Conservation (phyloP, 2,329 filamentous ascomycete genomes). For the Chaetomiaceae sp. region DNA sequence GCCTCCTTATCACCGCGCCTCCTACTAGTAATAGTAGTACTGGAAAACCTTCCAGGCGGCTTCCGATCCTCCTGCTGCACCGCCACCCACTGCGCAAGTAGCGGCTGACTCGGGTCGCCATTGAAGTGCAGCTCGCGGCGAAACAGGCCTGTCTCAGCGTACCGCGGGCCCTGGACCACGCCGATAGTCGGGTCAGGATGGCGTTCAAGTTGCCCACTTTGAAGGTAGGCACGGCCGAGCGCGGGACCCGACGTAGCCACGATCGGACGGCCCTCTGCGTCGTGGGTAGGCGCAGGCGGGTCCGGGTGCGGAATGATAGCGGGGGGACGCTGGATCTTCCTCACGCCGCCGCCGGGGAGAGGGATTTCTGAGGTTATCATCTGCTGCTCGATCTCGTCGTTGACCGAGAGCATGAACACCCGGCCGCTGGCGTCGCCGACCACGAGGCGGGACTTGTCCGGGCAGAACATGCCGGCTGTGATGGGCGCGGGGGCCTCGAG, state of each 20-base stretch:
- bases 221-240: constrained; percentile 34
- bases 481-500: constrained; percentile 54
- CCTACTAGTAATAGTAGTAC: too few species aligned
- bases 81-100: constrained; percentile 42
- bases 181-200: constrained; percentile 47
- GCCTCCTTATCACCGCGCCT: neutral
- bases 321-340: constrained; percentile 41
- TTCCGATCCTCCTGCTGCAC: constrained; percentile 41
- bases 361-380: constrained; percentile 31
- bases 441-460: constrained; percentile 50
- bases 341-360: constrained; percentile 32
- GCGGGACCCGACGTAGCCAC: constrained; percentile 28
- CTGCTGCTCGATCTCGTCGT: constrained; percentile 40
- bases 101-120: constrained; percentile 38
- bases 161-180: constrained; percentile 52
- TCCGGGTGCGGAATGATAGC: constrained; percentile 49
- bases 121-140: constrained; percentile 46
- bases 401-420: constrained; percentile 50
- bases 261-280: constrained; percentile 21
- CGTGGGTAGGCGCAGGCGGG: constrained; percentile 37
- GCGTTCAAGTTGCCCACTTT: constrained; percentile 38
- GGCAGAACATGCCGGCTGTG: constrained; percentile 55
- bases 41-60: neutral
- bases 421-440: constrained; percentile 60
- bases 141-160: constrained; percentile 44